These are phyloP conservation scores for Haplosporangium sp. DNA, from an alignment of 371 early-diverging fungal species.

Conservation along the genomic window DNA sequence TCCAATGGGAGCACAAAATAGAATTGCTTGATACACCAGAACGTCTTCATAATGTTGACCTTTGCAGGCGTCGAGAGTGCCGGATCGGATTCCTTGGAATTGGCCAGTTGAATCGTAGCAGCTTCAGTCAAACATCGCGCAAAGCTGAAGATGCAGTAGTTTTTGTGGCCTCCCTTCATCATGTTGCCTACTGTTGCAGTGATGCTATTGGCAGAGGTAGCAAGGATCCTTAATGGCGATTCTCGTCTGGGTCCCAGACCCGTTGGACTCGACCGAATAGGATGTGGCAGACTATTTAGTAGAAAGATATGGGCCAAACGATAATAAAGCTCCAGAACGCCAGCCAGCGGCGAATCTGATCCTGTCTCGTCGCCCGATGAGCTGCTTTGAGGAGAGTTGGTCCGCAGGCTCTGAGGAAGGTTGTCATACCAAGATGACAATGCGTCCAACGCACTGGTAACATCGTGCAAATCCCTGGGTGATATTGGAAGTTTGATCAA, in stretches of 20 bases:
- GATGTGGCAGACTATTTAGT: slow-evolving; percentile 27
- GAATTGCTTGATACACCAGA: slow-evolving; percentile 45
- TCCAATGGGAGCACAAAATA: slow-evolving; percentile 28
- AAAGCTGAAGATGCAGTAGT: slow-evolving; percentile 13
- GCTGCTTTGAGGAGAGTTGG: not conserved
- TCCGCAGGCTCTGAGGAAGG: slow-evolving; percentile 24
- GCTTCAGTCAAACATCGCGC: slow-evolving; percentile 46
- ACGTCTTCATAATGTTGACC: slow-evolving; percentile 48
- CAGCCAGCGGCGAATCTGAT: slow-evolving; percentile 4
- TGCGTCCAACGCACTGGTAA: slow-evolving; percentile 24
- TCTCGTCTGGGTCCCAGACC: slow-evolving; percentile 50
- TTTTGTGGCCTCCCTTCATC: slow-evolving; percentile 17
- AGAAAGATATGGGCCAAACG: slow-evolving; percentile 40
- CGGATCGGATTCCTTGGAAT: slow-evolving; percentile 36
- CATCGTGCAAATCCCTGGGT: slow-evolving; percentile 25
- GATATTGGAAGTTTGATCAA: slow-evolving; percentile 29
- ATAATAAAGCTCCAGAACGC: slow-evolving; percentile 22
- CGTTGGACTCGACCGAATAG: slow-evolving; percentile 39
- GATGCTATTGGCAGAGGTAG: slow-evolving; percentile 49
- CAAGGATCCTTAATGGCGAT: slow-evolving; percentile 37
- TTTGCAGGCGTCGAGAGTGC: slow-evolving; percentile 50
- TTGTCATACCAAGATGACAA: slow-evolving; percentile 16
- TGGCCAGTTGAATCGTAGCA: slow-evolving; percentile 34
- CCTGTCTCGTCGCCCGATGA: slow-evolving; percentile 4
- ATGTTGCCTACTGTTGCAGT: slow-evolving; percentile 37